Percentiles rank a stretch among this genome's conserved stretches.
Conservation (phyloP, 805 yeast genomes). For the Allodekkera sacchari region DNA sequence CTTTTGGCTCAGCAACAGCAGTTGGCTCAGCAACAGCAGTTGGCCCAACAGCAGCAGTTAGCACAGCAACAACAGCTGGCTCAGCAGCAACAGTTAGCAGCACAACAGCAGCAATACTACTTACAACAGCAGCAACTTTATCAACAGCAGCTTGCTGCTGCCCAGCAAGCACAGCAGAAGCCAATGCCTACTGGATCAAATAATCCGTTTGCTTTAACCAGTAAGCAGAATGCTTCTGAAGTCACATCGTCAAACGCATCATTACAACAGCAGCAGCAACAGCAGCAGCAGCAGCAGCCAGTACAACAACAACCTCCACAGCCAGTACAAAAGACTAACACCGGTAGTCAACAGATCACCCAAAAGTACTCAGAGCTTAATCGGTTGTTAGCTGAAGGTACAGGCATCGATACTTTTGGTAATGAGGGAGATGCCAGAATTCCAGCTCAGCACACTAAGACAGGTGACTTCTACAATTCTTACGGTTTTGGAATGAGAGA, state of each 20-base stretch:
- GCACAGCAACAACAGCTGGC: constrained; percentile 14
- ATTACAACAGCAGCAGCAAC: constrained; percentile 10
- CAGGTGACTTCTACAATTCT: constrained; percentile 75
- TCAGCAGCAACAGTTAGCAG: constrained; percentile 15
- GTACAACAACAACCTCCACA: constrained; percentile 26
- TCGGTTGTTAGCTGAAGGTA: constrained; percentile 71
- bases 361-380: constrained; percentile 66
- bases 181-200: constrained; percentile 28
- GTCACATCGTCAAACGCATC: constrained; percentile 7
- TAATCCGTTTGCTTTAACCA: constrained; percentile 27
- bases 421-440: constrained; percentile 76
- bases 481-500: constrained; percentile 77
- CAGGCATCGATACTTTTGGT: constrained; percentile 91
- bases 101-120: too few species aligned
- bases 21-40: constrained; percentile 11
- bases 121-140: constrained; percentile 12
- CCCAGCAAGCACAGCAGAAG: constrained; percentile 24
- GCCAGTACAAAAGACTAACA: constrained; percentile 37
- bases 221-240: constrained; percentile 6
- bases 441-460: constrained; percentile 87
- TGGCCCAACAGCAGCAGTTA: constrained; percentile 15
- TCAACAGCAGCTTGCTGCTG: constrained; percentile 15
- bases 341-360: constrained; percentile 48
- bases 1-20: constrained; percentile 12
- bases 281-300: constrained; percentile 12